These are phyloP conservation scores for Leccinum disarticulatum DNA, from an alignment of 768 basidiomycete species.

Conservation along the genomic window DNA sequence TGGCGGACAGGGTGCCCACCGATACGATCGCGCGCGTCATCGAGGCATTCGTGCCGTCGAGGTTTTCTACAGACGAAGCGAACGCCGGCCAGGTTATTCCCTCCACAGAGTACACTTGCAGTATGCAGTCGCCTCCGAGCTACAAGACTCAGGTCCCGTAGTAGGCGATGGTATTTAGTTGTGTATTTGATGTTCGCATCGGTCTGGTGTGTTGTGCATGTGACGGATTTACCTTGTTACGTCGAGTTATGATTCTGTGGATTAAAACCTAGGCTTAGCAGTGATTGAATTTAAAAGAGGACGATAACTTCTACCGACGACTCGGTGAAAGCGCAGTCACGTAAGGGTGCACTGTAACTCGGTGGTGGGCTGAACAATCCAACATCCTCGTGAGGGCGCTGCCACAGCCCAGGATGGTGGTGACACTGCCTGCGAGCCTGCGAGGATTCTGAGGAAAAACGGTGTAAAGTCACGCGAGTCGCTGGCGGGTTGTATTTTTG, in stretches of 20 bases:
- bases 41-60: constrained; percentile 5
- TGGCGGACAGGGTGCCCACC: constrained; percentile 9
- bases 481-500: too few relatives aligned
- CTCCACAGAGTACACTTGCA: not conserved
- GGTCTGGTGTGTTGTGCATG: not conserved
- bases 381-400: too few relatives aligned
- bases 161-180: not conserved
- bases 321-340: too few relatives aligned
- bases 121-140: constrained; percentile 19
- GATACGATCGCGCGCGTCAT: constrained; percentile 22
- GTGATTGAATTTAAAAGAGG: too few relatives aligned
- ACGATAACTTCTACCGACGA: too few relatives aligned
- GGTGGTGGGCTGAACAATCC: too few relatives aligned
- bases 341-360: too few relatives aligned
- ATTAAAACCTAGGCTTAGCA: not conserved
- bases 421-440: too few relatives aligned
- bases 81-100: not conserved
- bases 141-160: constrained; percentile 10
- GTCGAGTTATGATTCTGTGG: not conserved
- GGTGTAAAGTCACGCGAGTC: too few relatives aligned
- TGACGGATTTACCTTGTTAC: not conserved
- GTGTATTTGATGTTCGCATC: not conserved
- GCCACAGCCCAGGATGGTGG: too few relatives aligned
- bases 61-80: not conserved
- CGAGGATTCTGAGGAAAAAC: too few relatives aligned